These are phyloP conservation scores for Hypsizygus ulmarius DNA, from an alignment of 1,284 basidiomycete genomes.

Conservation along the genomic window DNA sequence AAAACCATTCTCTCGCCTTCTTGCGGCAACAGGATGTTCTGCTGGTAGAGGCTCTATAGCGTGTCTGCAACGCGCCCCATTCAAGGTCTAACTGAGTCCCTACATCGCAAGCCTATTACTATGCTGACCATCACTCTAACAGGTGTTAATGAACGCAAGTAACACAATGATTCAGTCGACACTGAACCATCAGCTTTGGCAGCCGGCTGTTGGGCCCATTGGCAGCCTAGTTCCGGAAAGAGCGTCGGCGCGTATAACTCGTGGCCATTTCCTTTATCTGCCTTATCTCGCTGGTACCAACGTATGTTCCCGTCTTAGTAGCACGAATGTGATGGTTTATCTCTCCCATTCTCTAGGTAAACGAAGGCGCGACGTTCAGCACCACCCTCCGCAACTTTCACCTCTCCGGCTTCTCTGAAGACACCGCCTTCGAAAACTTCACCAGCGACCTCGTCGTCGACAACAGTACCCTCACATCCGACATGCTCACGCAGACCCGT, in stretches of 20 bases:
- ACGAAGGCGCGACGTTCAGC: constrained; percentile 51
- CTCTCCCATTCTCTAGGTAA: constrained; percentile 33
- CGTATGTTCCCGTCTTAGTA: constrained; percentile 28
- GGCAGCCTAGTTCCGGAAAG: constrained; percentile 50
- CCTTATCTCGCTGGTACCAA: constrained; percentile 57
- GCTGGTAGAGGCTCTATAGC: constrained; percentile 39
- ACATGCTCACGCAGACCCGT: constrained; percentile 38
- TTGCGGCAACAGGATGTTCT: constrained; percentile 46
- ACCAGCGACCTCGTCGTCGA: constrained; percentile 48
- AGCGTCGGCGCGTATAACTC: constrained; percentile 45
- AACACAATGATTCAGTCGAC: constrained; percentile 45
- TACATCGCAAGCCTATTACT: background rate
- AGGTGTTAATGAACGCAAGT: constrained; percentile 46
- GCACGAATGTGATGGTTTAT: background rate
- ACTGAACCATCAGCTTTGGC: constrained; percentile 56
- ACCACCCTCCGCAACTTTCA: constrained; percentile 33
- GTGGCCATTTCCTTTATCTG: constrained; percentile 51
- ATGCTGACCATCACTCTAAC: background rate
- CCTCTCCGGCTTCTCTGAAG: constrained; percentile 36
- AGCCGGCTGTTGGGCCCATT: constrained; percentile 51
- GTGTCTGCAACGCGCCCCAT: constrained; percentile 49
- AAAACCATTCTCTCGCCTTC: constrained; percentile 49
- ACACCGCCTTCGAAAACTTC: constrained; percentile 42
- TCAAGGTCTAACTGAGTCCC: constrained; percentile 33
- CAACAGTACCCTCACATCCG: constrained; percentile 42